These are phyloP conservation scores for Exophiala alcalophila DNA, from an alignment of 2,329 filamentous ascomycete genomes.

Conservation along the genomic window DNA sequence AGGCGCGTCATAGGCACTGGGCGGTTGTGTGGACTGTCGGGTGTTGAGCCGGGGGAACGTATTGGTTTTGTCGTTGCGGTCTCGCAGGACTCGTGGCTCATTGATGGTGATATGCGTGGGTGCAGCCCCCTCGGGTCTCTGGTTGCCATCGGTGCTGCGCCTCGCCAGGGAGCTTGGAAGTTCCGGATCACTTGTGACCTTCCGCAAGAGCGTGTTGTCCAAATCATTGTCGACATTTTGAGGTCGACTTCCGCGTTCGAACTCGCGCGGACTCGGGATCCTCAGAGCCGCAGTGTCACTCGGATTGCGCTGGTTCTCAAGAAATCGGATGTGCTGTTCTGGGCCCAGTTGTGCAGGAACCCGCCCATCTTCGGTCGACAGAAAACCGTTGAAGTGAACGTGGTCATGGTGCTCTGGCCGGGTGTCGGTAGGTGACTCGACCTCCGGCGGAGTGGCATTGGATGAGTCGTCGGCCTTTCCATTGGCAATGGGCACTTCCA, in stretches of 20 bases:
- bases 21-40: constrained; percentile 18
- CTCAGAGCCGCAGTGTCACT: constrained; percentile 72
- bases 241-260: constrained; percentile 75
- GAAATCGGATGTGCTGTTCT: constrained; percentile 81
- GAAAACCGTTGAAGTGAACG: constrained; percentile 6
- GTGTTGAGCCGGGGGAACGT: constrained; percentile 26
- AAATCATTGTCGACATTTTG: constrained; percentile 53
- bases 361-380: constrained; percentile 46
- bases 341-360: constrained; percentile 56
- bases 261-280: constrained; percentile 89
- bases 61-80: constrained; percentile 31
- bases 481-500: constrained; percentile 15
- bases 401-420: constrained; percentile 45
- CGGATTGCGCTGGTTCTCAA: constrained; percentile 75
- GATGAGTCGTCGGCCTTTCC: constrained; percentile 28
- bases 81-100: constrained; percentile 44
- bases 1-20: constrained; percentile 14
- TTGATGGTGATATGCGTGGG: constrained; percentile 47
- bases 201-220: constrained; percentile 34
- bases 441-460: constrained; percentile 13
- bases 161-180: constrained; percentile 30
- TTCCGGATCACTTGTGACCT: constrained; percentile 21
- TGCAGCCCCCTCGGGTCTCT: constrained; percentile 7
- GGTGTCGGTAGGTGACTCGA: not conserved
- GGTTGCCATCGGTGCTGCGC: constrained; percentile 2